Percentiles rank a stretch among this genome's conserved stretches.
phyloP scores from a whole-genome alignment of 2,329 filamentous ascomycete species.

The Penicillium thymicola region DNA sequence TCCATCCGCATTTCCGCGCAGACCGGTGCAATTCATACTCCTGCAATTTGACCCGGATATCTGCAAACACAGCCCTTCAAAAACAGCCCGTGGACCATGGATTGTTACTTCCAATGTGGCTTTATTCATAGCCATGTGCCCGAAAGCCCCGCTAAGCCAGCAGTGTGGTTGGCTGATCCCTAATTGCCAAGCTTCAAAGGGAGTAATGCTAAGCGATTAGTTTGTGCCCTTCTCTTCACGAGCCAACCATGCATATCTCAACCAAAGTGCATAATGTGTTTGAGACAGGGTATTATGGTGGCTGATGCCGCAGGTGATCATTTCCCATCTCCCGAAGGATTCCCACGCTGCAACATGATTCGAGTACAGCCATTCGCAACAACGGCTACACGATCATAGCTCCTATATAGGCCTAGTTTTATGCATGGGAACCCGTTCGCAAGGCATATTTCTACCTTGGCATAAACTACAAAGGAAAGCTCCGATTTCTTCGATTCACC shows the following conservation, averaged over 20 bases:
- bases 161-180: background rate
- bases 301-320: background rate
- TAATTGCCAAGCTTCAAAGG: constrained; percentile 6
- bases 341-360: background rate
- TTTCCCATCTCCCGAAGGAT: background rate
- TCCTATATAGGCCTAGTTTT: background rate
- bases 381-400: background rate
- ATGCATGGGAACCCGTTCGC: background rate
- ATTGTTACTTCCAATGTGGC: background rate
- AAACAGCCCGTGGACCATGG: background rate
- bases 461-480: background rate
- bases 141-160: background rate
- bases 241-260: background rate
- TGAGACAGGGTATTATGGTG: background rate
- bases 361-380: background rate
- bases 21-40: background rate
- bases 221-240: background rate
- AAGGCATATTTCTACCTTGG: constrained; percentile 2
- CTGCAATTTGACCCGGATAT: no score
- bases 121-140: background rate
- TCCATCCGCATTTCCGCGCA: no score
- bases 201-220: constrained; percentile 8
- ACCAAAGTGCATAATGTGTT: background rate
- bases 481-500: background rate
- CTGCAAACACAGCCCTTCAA: background rate